These are phyloP conservation scores for Plectosphaerella cucumerina DNA, from an alignment of 2,329 filamentous ascomycete species.

Conservation along the genomic window DNA sequence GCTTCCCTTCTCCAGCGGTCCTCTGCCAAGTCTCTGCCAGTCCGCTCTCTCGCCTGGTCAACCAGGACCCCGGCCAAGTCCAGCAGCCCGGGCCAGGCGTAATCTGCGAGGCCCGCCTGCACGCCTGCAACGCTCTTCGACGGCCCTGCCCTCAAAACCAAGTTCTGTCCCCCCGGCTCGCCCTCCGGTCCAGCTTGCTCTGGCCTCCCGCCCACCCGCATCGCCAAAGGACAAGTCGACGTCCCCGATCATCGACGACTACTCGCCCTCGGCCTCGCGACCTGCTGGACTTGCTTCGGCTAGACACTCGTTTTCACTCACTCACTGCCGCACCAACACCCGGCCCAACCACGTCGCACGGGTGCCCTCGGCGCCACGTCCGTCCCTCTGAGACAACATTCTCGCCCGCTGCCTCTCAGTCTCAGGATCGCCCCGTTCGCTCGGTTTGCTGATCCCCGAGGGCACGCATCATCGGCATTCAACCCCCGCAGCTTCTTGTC, in stretches of 20 bases:
- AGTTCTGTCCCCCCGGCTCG: constrained; percentile 1
- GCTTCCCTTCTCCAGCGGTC: background rate
- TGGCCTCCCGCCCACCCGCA: background rate
- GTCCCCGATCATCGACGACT: background rate
- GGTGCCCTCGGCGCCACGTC: background rate
- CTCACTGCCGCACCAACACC: background rate
- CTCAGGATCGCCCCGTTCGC: background rate
- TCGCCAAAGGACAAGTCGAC: background rate
- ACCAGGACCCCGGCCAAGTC: background rate
- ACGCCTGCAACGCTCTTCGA: background rate
- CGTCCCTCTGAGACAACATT: background rate
- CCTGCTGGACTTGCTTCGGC: background rate
- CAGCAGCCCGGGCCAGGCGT: background rate
- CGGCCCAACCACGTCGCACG: background rate
- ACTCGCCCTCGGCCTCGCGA: background rate
- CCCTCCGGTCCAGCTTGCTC: background rate
- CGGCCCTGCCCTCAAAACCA: background rate
- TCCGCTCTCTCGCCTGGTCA: background rate
- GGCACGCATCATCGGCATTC: no score
- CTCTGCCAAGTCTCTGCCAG: no score
- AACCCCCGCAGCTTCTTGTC: no score
- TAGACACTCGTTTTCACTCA: background rate
- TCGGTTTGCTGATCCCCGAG: background rate
- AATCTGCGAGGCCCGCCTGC: background rate
- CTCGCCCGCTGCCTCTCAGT: background rate